Evolutionary conservation across 23 red algal species (phyloP), one percentile per base, ranked within the genome.

Genomic region (Agarophyton chilense): DNA sequence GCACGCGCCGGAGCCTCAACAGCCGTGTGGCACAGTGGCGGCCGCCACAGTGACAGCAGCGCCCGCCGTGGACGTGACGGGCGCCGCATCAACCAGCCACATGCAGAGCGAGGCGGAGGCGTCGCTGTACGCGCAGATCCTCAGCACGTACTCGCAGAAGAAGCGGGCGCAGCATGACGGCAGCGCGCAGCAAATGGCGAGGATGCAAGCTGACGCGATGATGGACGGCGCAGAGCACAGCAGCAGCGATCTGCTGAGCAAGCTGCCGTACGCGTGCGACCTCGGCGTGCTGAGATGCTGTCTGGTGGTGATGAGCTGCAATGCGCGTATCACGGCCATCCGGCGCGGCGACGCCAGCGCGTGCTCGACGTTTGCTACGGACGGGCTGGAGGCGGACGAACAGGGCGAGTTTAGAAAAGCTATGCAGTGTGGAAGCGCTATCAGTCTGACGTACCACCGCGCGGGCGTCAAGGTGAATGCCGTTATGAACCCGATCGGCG

Each of bases 101-200:
- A 2, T 43, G 21, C 68, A 74, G 21, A 46, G 68, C 68, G 82
- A 87, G 43, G 66, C 82, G 3, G 82, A 87, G 67, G 82, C 82
- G 61, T 31, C 82, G 13, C 29, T 87, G 67, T 87, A 87, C 50
- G 82, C 82, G 63, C 82, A 87, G 67, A 87, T 87, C 50, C 62
- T 87, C 31, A 79, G 72, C 50, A 79, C 33, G 31, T 47, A 25
- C 42, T 41, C 71, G 14, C 70, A 77, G 33, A 38, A 50, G 46
- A 31, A 43, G 60, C 60, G 12, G 12, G 44, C 44, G 44, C 44
- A 47, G 31, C 7, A 25, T 29, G 60, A 29, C 31, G 60, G 31
- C 60, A 14, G 29, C 22, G n/a, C n/a, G n/a, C n/a, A n/a, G n/a
- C n/a, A n/a, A n/a, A n/a, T n/a, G n/a, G n/a, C n/a, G n/a, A n/a